Conservation (phyloP, 2,329 filamentous ascomycete species). For the Cercospora sojina region DNA sequence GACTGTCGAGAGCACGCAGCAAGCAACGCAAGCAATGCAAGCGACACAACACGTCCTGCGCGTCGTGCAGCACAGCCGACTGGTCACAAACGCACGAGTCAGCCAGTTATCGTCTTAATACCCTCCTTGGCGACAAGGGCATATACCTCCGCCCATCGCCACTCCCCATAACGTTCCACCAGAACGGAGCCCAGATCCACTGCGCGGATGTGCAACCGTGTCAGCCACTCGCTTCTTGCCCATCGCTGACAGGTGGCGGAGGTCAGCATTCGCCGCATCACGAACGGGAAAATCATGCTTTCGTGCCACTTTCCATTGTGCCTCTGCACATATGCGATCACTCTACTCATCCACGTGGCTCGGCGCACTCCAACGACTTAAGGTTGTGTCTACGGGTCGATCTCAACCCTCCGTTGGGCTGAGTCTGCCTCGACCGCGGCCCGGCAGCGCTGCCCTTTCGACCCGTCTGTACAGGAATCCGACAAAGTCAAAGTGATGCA, state of each 20-base stretch:
- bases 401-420: constrained; percentile 5
- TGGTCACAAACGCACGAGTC: constrained; percentile 4
- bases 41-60: not conserved
- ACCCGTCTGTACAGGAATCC: not conserved
- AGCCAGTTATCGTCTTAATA: constrained; percentile 4
- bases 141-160: constrained; percentile 9
- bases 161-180: constrained; percentile 4
- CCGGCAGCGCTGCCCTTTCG: not conserved
- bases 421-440: not conserved
- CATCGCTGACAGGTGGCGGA: not conserved
- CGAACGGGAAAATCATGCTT: constrained; percentile 4
- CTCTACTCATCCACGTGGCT: constrained; percentile 1
- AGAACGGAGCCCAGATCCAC: constrained; percentile 4
- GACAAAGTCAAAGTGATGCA: constrained; percentile 12
- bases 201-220: constrained; percentile 14
- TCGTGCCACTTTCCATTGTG: not conserved
- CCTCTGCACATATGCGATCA: not conserved
- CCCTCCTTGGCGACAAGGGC: constrained; percentile 6
- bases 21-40: not conserved
- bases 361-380: not conserved
- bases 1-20: not conserved
- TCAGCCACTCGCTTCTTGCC: constrained; percentile 4
- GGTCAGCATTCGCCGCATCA: not conserved
- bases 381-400: constrained; percentile 7
- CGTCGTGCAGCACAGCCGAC: not conserved